These are phyloP conservation scores for Lepidium campestre DNA, from an alignment of 441 rosid genomes.

Conservation along the genomic window DNA sequence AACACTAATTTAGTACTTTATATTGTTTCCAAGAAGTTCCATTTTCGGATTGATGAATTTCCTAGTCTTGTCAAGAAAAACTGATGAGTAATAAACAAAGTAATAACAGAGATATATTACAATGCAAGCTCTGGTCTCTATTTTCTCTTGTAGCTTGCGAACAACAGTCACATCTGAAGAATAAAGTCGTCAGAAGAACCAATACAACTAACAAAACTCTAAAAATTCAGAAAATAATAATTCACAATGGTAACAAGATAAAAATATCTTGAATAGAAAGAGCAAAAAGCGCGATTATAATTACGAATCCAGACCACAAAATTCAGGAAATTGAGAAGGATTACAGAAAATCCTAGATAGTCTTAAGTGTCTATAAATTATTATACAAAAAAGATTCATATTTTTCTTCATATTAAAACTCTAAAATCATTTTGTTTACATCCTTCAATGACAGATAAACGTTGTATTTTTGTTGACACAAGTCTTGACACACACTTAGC, in stretches of 20 bases:
- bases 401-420: no score
- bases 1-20: no score
- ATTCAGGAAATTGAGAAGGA: neutral
- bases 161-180: conserved; percentile 79
- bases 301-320: neutral
- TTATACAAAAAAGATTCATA: no score
- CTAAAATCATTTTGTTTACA: no score
- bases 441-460: no score
- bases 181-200: conserved; percentile 95
- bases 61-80: no score
- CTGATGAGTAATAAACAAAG: neutral
- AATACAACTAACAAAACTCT: conserved; percentile 13
- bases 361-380: no score
- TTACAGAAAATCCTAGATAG: conserved; percentile 98
- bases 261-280: conserved; percentile 25
- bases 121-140: conserved; percentile 72
- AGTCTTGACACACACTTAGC: no score
- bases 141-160: conserved; percentile 68
- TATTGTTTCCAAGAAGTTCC: no score
- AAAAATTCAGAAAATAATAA: neutral
- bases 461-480: no score
- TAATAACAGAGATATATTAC: conserved; percentile 37
- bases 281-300: neutral
- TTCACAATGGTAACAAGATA: neutral
- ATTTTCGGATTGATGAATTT: no score